Base-by-base conservation (phyloP, 2,329 filamentous ascomycete species). In the Ophiostoma sp. region DNA sequence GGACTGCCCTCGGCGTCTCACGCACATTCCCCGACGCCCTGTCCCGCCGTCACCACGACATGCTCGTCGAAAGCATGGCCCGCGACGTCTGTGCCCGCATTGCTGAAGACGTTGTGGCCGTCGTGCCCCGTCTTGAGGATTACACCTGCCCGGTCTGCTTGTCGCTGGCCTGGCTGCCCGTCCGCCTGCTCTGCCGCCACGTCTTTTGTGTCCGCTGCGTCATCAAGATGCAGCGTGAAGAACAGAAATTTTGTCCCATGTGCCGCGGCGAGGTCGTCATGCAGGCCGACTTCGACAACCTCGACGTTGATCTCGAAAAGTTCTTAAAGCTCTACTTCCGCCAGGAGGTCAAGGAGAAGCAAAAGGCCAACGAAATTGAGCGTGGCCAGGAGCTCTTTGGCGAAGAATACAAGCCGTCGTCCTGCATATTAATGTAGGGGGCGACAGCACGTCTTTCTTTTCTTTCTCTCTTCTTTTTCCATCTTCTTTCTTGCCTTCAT, bases 201-300 rank as follows among this genome's bases (percentile, higher is more conserved):
- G 83, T 95, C 17, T 95, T 95, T 79, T 97, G 94, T 82, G 95
- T 96, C 73, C 87, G 92, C 2, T 97, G 94, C 79, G 86, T 95
- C 68, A 90, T 97, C 75, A 90, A 93, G 77, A 89, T 97, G 83
- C 93, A 96, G 80, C 89, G 90, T 63, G 88, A 89, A 52, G 85
- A 87, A 74, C 90, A 92, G 79, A 86, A 87, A 50, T 84, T 88
- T 70, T 97, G 94, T 79, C 93, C 94, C 0, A 84, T 96, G 71
- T 97, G 94, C 80, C 87, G 94, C 73, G 87, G 89, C 22, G 87
- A 91, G 73, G 92, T 91, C 0, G 88, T 97, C 12, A 86, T 93
- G 83, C 83, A 87, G 73, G 93, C 93, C 0, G 91, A 92, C 75
- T 85, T 88, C 72, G 91, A 89, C 69, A 91, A 92, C 75, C 86